Conservation (phyloP, 2,329 filamentous ascomycete species). For the Setomelanomma holmii region DNA sequence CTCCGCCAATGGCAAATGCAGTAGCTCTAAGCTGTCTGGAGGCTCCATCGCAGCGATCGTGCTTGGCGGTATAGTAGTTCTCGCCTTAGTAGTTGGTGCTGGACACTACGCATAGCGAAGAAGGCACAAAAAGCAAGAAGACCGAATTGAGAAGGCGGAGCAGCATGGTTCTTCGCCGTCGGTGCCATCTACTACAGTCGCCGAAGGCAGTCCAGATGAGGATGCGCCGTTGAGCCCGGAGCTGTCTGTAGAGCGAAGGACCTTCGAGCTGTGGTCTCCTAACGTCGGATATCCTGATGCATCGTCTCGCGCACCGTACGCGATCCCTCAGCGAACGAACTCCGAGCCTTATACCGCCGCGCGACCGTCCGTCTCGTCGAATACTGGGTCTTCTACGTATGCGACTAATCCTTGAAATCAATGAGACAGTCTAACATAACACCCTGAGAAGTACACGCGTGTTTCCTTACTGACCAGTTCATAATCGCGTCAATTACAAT, state of each 20-base stretch:
- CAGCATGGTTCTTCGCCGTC: neutral
- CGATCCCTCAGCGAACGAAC: neutral
- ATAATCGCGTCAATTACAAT: too few species aligned
- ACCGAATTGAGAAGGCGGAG: neutral
- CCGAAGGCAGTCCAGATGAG: neutral
- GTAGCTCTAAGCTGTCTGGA: neutral
- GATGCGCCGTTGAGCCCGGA: neutral
- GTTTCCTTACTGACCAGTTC: too few species aligned
- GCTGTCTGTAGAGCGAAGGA: neutral
- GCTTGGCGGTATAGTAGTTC: neutral
- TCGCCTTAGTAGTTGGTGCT: neutral
- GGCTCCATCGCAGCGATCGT: conserved; percentile 3
- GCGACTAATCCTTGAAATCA: too few species aligned
- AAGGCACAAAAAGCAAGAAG: neutral
- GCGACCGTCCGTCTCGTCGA: too few species aligned
- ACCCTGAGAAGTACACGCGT: too few species aligned
- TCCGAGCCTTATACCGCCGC: too few species aligned
- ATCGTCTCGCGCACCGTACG: neutral
- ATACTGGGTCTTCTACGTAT: too few species aligned
- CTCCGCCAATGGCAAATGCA: neutral
- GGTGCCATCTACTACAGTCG: neutral
- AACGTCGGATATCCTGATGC: neutral
- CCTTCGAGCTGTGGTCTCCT: conserved; percentile 1
- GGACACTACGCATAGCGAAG: neutral
- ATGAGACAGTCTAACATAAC: too few species aligned